Base-by-base conservation (phyloP, 2,329 filamentous ascomycete species). In the Pyrenochaeta sp. region DNA sequence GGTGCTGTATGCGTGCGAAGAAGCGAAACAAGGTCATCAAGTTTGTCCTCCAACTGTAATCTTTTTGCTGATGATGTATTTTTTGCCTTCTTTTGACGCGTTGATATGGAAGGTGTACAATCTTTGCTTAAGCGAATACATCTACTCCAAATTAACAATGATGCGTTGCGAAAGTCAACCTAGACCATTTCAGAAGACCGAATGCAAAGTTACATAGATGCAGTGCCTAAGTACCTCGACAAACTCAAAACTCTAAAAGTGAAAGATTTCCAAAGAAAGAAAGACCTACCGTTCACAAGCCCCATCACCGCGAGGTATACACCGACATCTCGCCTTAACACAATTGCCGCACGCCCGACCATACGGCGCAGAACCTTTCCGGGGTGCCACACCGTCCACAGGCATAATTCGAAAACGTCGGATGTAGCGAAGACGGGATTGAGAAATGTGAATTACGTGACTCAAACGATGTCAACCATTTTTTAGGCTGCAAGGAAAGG, bases 11-110 rank as follows among this genome's bases (percentile, higher is more conserved):
- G 54, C 3, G 53, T 51, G n/a, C 58, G 59, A 6, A 68, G 53
- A 13, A 69, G 24, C 1, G 59, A 48, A 3, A 67, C 65, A 2
- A 70, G 35, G 27, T 59, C 59, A 29, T 67, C 58, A 7, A 70
- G 47, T 15, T 66, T 69, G 8, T 68, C 62, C 29, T 70, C 67
- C 3, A 70, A 36, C 17, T 55, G 48, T 4, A 52, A 44, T 9
- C 49, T 55, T 48, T 43, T 53, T 1, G 40, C 43, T 6, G 14
- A 9, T 31, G 32, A 10, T 2, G 21, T 41, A 2, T 24, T 40
- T 17, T 41, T 55, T 4, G 44, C 7, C 20, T 38, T 29, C 34
- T 31, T 42, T 20, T 40, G 48, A 10, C 58, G 53, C 11, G 46
- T 19, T 3, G 43, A 30, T 4, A 43, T 27, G 8, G 58, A 53